Base-by-base conservation (phyloP, 2,329 filamentous ascomycete genomes). In the Cladosporium sp. region DNA sequence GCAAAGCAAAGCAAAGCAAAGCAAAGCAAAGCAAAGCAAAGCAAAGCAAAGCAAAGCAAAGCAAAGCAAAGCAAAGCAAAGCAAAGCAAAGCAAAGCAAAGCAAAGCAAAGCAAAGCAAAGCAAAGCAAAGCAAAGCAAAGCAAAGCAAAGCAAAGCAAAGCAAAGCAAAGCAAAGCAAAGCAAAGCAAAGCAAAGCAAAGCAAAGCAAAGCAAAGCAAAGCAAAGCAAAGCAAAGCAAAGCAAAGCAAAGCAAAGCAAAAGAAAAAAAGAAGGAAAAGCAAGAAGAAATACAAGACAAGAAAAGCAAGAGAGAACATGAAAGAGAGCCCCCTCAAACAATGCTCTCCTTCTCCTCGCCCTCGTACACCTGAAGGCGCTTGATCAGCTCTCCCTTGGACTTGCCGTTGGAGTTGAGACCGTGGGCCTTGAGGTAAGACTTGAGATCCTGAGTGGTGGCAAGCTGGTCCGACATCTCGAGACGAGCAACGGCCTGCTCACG, bases 401-500 rank as follows among this genome's bases (percentile, higher is more conserved):
- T 72, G n/a, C 74, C 75, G 23, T 57, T 67, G 2, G 39, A 54
- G 25, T 64, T 65, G 6, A 67, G 26, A 32, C 64, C 66, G 36
- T 57, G 60, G 25, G 59, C 65, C 39, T 51, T 51, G 21, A 74
- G 69, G 2, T 70, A 49, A 5, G 66, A 63, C 30, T 66, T 65
- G 11, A 74, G 67, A 53, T 70, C 65, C 1, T 49, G 30, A 34
- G 60, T 63, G 11, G 51, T 69, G 48, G 71, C 65, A 2, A 39
- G 54, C n/a, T 68, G 25, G 48, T 75, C 73, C 32, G 60, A 63
- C 65, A 30, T 30, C 25, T 56, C 28, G 6, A 75, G 59, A 36
- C 73, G 72, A n/a, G 73, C 73, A 28, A 75, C 71, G 25, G 73
- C 61, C 57, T 74, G 66, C 39, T 71, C 67, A 39, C 73, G 73